Percentiles rank a stretch among this genome's conserved stretches.
Conservation (phyloP, 306 rosid species). For the Inga oerstediana region DNA sequence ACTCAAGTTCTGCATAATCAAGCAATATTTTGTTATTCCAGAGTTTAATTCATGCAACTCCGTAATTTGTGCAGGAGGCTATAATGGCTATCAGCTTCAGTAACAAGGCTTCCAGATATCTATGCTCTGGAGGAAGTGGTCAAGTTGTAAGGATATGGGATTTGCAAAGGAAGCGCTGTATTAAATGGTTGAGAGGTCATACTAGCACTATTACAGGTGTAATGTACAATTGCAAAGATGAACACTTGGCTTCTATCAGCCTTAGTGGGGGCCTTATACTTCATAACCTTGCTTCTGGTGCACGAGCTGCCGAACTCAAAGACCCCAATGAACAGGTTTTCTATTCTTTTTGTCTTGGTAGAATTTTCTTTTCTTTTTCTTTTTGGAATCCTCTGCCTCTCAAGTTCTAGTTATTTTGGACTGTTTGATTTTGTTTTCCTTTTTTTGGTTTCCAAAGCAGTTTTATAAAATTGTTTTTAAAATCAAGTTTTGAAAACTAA, state of each 20-base stretch:
- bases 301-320: constrained; percentile 90
- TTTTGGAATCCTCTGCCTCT: constrained; percentile 25
- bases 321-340: constrained; percentile 94
- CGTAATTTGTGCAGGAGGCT: constrained; percentile 62
- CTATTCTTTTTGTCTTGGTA: not conserved
- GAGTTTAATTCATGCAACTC: constrained; percentile 12
- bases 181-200: constrained; percentile 93
- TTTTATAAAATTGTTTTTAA: too few relatives aligned
- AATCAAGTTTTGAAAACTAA: too few relatives aligned
- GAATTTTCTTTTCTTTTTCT: constrained; percentile 28
- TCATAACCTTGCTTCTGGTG: constrained; percentile 97
- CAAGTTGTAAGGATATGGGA: constrained; percentile 99
- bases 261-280: constrained; percentile 91
- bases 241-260: constrained; percentile 96
- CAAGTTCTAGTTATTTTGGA: not conserved
- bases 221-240: constrained; percentile 94
- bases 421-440: too few relatives aligned
- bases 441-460: too few relatives aligned
- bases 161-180: constrained; percentile 92
- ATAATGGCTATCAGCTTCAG: constrained; percentile 85
- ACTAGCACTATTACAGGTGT: constrained; percentile 86
- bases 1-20: constrained; percentile 17
- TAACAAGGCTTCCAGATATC: constrained; percentile 92
- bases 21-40: constrained; percentile 1
- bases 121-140: constrained; percentile 95